A percentile compares a stretch with the other conserved stretches of the same genome.
These are phyloP conservation scores for Plenodomus tracheiphilus DNA, from an alignment of 2,329 filamentous ascomycete species.

Conservation along the genomic window DNA sequence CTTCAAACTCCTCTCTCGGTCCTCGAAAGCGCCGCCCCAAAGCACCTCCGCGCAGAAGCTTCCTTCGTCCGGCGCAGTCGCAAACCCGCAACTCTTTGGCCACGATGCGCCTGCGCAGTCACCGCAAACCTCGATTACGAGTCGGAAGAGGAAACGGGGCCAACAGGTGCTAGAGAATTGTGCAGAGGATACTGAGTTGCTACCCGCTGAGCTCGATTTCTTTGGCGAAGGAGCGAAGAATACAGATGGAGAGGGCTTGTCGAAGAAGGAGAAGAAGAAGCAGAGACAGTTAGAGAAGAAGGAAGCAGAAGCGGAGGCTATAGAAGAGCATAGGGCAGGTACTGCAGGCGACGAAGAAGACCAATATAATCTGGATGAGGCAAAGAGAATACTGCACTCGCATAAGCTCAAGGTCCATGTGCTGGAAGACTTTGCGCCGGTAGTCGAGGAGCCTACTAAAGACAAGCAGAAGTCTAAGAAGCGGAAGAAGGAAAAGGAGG, in stretches of 20 bases:
- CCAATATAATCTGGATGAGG: slow-evolving; percentile 67
- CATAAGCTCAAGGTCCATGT: slow-evolving; percentile 86
- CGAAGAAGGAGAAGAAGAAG: slow-evolving; percentile 22
- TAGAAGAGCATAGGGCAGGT: not conserved
- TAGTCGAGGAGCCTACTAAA: slow-evolving; percentile 55
- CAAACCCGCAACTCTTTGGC: slow-evolving; percentile 71
- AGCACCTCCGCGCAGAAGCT: slow-evolving; percentile 49
- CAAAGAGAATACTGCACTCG: slow-evolving; percentile 72
- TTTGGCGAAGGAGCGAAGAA: slow-evolving; percentile 38
- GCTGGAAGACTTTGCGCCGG: slow-evolving; percentile 55
- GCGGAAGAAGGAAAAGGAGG: slow-evolving; percentile 40
- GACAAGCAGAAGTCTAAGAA: slow-evolving; percentile 58
- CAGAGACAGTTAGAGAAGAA: slow-evolving; percentile 11
- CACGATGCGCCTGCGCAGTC: slow-evolving; percentile 46
- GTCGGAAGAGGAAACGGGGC: slow-evolving; percentile 50
- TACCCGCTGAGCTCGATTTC: slow-evolving; percentile 49
- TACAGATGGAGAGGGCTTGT: slow-evolving; percentile 6
- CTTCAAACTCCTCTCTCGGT: slow-evolving; percentile 71
- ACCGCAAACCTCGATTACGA: slow-evolving; percentile 21
- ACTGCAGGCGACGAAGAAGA: slow-evolving; percentile 6
- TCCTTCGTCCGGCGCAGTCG: slow-evolving; percentile 65
- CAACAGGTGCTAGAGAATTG: slow-evolving; percentile 16
- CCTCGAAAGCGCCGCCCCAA: slow-evolving; percentile 59
- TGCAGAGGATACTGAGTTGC: not conserved
- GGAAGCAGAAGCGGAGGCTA: slow-evolving; percentile 7